Evolutionary conservation across 768 basidiomycete genomes (phyloP).

Genomic region (Leccinum imitatum): DNA sequence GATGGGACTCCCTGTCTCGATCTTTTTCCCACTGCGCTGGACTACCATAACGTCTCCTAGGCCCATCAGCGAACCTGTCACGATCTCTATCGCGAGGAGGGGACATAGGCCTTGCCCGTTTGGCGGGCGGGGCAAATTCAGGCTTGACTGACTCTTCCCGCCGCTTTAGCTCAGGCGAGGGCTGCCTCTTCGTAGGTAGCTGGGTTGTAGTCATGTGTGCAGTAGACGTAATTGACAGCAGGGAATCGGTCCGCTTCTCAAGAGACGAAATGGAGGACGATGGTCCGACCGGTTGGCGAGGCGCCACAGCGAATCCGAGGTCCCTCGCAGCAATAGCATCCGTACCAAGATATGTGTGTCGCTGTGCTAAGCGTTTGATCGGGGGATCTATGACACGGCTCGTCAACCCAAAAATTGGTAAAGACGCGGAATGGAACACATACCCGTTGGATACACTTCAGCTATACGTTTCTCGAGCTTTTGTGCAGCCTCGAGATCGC

Average conservation of each 20-base stretch:
- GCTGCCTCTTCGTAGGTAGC: constrained; percentile 30
- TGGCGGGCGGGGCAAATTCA: constrained; percentile 40
- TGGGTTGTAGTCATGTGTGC: constrained; percentile 26
- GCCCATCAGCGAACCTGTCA: constrained; percentile 38
- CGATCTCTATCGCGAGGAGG: constrained; percentile 53
- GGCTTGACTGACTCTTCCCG: constrained; percentile 43
- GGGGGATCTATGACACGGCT: constrained; percentile 61
- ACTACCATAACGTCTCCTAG: constrained; percentile 42
- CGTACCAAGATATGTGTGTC: constrained; percentile 68
- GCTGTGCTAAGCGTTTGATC: constrained; percentile 87
- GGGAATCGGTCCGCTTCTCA: constrained; percentile 38
- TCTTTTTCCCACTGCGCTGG: constrained; percentile 44
- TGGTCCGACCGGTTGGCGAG: constrained; percentile 25
- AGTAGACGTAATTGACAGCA: constrained; percentile 32
- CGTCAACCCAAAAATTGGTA: background rate
- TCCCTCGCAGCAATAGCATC: constrained; percentile 90
- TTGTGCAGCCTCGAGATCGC: constrained; percentile 84
- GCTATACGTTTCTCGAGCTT: constrained; percentile 88
- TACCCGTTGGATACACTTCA: constrained; percentile 85
- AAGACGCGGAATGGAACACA: constrained; percentile 13
- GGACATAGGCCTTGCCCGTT: constrained; percentile 47
- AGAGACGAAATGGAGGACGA: constrained; percentile 23
- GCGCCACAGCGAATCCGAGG: constrained; percentile 70
- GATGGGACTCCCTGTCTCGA: constrained; percentile 42
- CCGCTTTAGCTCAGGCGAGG: constrained; percentile 38